A percentile compares a stretch with the other conserved stretches of the same genome.
Conservation (phyloP, 2,329 filamentous ascomycete species). For the Aschersonia sp. region DNA sequence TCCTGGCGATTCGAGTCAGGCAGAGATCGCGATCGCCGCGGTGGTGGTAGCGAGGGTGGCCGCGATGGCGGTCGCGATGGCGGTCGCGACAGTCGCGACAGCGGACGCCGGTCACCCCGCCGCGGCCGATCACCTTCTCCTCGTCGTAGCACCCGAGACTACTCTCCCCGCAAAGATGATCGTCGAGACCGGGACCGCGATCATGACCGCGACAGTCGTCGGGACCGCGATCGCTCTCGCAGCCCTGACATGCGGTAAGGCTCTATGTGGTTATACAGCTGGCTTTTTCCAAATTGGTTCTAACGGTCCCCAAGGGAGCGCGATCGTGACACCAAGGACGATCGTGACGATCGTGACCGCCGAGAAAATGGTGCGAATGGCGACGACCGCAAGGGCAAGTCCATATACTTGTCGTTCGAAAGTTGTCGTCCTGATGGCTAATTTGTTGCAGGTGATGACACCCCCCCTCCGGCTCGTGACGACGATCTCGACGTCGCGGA, state of each 20-base stretch:
- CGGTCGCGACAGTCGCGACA: constrained; percentile 30
- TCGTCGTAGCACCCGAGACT: constrained; percentile 61
- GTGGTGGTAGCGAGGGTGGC: constrained; percentile 12
- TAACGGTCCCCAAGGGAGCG: constrained; percentile 23
- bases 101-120: constrained; percentile 44
- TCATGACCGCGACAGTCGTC: constrained; percentile 60
- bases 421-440: neutral
- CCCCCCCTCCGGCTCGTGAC: constrained; percentile 59
- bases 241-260: constrained; percentile 48
- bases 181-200: constrained; percentile 69
- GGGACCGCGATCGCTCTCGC: constrained; percentile 62
- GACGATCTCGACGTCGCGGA: constrained; percentile 96
- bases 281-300: neutral
- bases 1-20: constrained; percentile 98
- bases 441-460: constrained; percentile 32
- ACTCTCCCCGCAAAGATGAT: constrained; percentile 80
- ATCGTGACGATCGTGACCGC: constrained; percentile 58
- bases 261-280: no score
- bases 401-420: neutral
- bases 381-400: constrained; percentile 77
- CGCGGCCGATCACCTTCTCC: constrained; percentile 65
- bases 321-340: constrained; percentile 44
- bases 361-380: constrained; percentile 69
- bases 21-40: constrained; percentile 53
- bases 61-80: constrained; percentile 51